Base-by-base conservation (phyloP, 2,329 filamentous ascomycete genomes). In the Trichoderma sp. region DNA sequence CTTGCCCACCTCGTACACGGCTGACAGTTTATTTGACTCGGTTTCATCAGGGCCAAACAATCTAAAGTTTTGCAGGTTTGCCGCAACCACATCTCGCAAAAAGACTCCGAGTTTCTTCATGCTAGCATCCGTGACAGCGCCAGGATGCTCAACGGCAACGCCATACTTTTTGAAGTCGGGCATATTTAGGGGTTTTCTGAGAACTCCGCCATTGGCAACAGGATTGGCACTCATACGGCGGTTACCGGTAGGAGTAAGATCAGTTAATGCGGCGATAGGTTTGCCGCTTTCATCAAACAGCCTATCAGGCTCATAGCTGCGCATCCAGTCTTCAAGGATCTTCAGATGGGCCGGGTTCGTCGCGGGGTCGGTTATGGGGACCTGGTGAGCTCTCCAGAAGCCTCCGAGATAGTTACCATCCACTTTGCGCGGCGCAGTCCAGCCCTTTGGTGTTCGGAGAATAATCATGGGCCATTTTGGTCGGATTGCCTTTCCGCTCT, bases 11-110 rank as follows among this genome's bases (percentile, higher is more conserved):
- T 91, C 85, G 77, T 94, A 94, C 57, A 94, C 88, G 29, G 85
- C 85, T 1, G 82, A 85, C 2, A 94, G 87, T 80, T 94, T 94
- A 81, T 94, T 94, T 27, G 91, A 93, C 77, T 94, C 89, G 0
- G 91, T 94, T 84, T 94, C 92, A 75, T 94, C 92, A 0, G 92
- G 92, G 0, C 91, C 91, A 73, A 93, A 92, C 6, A 94, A 83
- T 55, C 92, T 89, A 84, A 94, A 94, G 76, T 86, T 90, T 69
- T 82, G 83, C 72, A 81, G 83, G 75, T 94, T 94, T 43, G 81
- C 80, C 31, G 83, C 85, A 31, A 94, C 84, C 57, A 94, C 83
- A 69, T 93, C 91, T 37, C 87, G 86, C 58, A 94, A 80, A 79
- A 90, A 92, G 1, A 78, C 81, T 16, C 88, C 87, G 80, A 93